Evolutionary conservation across 495 filamentous ascomycete genomes (phyloP), one percentile per base, ranked within the genome.

Genomic region (Mycothermus thermophilus): DNA sequence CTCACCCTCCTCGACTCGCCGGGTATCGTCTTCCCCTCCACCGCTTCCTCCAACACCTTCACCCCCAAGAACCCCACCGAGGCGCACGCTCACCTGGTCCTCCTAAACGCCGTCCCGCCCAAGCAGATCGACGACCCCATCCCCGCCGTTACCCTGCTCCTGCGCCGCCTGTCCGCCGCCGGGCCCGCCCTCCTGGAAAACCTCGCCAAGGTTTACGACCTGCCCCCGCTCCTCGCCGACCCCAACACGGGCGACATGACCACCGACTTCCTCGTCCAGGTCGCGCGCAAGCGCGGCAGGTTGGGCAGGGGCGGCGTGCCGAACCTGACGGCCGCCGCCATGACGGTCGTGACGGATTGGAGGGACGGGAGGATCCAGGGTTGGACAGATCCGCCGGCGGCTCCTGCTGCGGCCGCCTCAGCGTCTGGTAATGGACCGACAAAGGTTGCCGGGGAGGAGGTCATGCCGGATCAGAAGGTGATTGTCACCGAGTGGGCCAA

Each of bases 311-410:
- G 84, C 4, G 90, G 90, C 22, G 67, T 96, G 22, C 90, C 90
- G 26, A 96, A 97, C 56, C 52, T 94, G 28, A 63, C 75, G 39
- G 75, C 80, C 35, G 90, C 92, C 5, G 90, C 87, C 21, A 88
- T 85, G 69, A 79, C 81, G 2, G 88, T 97, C 13, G 74, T 97
- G 39, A 87, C 75, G 29, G 90, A 97, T 64, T 93, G 90, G 87
- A 66, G 92, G 32, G 90, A 95, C 57, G 90, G 88, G 5, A 68
- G 90, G 19, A 93, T 97, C 35, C 84, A 93, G 54, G 88, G 88
- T 16, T 96, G 88, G 88, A 70, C 72, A 15, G 78, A 81, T 27
- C 72, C 83, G 1, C 88, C 88, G 2, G 67, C 63, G 4, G 49
- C 77, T 30, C 55, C 67, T 13, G 63, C 75, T n/a, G 69, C 69